These are phyloP conservation scores for Hypholoma sublateritium DNA, from an alignment of 768 basidiomycete genomes.

Conservation along the genomic window DNA sequence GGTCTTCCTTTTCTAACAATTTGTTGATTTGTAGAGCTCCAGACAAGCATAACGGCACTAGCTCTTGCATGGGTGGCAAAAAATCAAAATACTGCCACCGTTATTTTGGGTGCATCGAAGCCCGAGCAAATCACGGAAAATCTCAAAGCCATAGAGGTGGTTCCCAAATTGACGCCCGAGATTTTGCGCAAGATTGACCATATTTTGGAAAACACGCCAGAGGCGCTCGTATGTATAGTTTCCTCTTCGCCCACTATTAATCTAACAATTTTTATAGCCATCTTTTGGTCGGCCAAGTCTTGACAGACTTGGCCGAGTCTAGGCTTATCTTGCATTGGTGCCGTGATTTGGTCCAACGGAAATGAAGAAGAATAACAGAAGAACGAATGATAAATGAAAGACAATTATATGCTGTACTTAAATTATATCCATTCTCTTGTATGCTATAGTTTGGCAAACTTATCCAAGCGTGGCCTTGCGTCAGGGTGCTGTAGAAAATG, in stretches of 20 bases:
- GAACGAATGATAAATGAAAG: no score
- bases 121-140: slow-evolving; percentile 68
- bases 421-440: no score
- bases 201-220: slow-evolving; percentile 57
- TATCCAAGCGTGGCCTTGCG: slow-evolving; percentile 21
- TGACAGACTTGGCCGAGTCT: slow-evolving; percentile 12
- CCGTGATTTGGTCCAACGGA: background rate
- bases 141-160: slow-evolving; percentile 68
- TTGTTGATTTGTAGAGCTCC: slow-evolving; percentile 23
- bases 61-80: slow-evolving; percentile 79
- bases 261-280: slow-evolving; percentile 1
- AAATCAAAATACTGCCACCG: slow-evolving; percentile 66
- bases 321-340: background rate
- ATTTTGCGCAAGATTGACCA: slow-evolving; percentile 67
- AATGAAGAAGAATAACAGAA: background rate
- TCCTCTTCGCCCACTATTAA: background rate
- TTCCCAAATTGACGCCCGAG: slow-evolving; percentile 74
- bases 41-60: slow-evolving; percentile 56
- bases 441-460: slow-evolving; percentile 11
- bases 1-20: background rate
- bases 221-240: slow-evolving; percentile 32
- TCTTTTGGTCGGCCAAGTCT: slow-evolving; percentile 19
- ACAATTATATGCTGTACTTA: no score
- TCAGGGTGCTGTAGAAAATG: slow-evolving; percentile 18
- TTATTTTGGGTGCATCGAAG: slow-evolving; percentile 71